phyloP scores from a whole-genome alignment of 2,329 filamentous ascomycete species.

The Nothophoma quercina region DNA sequence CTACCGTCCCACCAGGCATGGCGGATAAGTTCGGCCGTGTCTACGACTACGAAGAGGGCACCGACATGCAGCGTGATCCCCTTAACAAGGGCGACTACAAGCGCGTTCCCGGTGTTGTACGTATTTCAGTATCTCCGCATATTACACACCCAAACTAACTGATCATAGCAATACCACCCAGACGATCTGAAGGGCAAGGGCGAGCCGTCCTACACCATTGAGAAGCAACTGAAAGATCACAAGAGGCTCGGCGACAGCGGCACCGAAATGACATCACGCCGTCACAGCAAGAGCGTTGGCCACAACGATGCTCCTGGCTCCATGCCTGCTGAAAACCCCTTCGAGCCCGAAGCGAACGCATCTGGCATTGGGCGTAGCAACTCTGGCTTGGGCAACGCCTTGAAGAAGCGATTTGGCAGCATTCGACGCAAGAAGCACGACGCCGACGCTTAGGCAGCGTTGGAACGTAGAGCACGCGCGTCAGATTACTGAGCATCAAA shows the following conservation, averaged over 20 bases:
- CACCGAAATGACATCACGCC: slow-evolving; percentile 55
- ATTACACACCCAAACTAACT: slow-evolving; percentile 18
- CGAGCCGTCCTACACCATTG: slow-evolving; percentile 76
- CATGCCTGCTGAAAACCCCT: slow-evolving; percentile 36
- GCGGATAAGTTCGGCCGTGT: slow-evolving; percentile 71
- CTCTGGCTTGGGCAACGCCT: slow-evolving; percentile 45
- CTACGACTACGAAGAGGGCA: slow-evolving; percentile 85
- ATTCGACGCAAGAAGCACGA: slow-evolving; percentile 49
- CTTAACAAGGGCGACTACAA: slow-evolving; percentile 74
- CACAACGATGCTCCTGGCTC: slow-evolving; percentile 34
- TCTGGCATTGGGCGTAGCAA: slow-evolving; percentile 43
- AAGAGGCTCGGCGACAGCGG: slow-evolving; percentile 54
- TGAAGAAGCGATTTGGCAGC: slow-evolving; percentile 59
- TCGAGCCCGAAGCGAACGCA: slow-evolving; percentile 34
- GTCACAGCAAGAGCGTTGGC: slow-evolving; percentile 48
- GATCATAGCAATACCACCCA: slow-evolving; percentile 67
- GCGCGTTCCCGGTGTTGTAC: slow-evolving; percentile 75
- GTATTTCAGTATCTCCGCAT: slow-evolving; percentile 51
- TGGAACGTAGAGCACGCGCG: neutral
- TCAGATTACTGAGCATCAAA: slow-evolving; percentile 1
- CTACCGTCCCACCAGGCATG: slow-evolving; percentile 76
- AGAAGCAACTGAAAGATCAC: slow-evolving; percentile 70
- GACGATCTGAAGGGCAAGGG: slow-evolving; percentile 85
- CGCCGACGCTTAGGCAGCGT: slow-evolving; percentile 27
- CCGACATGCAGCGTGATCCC: slow-evolving; percentile 82